phyloP scores from a whole-genome alignment of 2,329 filamentous ascomycete genomes.

The Geosmithia flava region DNA sequence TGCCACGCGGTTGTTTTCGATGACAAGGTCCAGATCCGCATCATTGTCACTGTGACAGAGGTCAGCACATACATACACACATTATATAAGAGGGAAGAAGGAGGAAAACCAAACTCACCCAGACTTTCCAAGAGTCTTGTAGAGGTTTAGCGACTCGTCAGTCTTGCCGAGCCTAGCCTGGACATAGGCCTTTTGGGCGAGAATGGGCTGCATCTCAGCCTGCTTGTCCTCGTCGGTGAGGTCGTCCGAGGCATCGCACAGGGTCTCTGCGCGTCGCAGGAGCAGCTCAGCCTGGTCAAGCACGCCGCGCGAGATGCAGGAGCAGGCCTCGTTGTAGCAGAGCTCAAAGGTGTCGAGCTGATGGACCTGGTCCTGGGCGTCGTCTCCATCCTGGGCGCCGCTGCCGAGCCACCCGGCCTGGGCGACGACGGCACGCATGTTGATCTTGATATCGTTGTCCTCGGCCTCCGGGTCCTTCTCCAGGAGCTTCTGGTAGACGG shows the following conservation, averaged over 20 bases:
- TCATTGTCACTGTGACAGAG: slow-evolving; percentile 25
- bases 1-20: slow-evolving; percentile 48
- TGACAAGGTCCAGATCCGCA: slow-evolving; percentile 51
- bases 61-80: not conserved
- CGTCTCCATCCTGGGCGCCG: slow-evolving; percentile 23
- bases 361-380: slow-evolving; percentile 29
- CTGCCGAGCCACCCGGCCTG: slow-evolving; percentile 60
- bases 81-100: no score
- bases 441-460: slow-evolving; percentile 65
- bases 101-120: slow-evolving; percentile 33
- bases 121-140: slow-evolving; percentile 45
- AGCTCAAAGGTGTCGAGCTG: slow-evolving; percentile 69
- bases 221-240: slow-evolving; percentile 62
- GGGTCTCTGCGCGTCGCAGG: slow-evolving; percentile 54
- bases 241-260: slow-evolving; percentile 65
- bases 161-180: slow-evolving; percentile 52
- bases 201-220: slow-evolving; percentile 62
- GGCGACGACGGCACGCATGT: slow-evolving; percentile 57
- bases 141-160: slow-evolving; percentile 52
- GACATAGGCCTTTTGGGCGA: slow-evolving; percentile 65
- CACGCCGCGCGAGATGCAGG: slow-evolving; percentile 57
- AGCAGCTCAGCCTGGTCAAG: slow-evolving; percentile 52
- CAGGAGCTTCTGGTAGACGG: slow-evolving; percentile 49
- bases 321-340: slow-evolving; percentile 69
- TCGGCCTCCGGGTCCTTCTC: slow-evolving; percentile 39